These are phyloP conservation scores for Fusarium siculi DNA, from an alignment of 2,329 filamentous ascomycete species.

Conservation along the genomic window DNA sequence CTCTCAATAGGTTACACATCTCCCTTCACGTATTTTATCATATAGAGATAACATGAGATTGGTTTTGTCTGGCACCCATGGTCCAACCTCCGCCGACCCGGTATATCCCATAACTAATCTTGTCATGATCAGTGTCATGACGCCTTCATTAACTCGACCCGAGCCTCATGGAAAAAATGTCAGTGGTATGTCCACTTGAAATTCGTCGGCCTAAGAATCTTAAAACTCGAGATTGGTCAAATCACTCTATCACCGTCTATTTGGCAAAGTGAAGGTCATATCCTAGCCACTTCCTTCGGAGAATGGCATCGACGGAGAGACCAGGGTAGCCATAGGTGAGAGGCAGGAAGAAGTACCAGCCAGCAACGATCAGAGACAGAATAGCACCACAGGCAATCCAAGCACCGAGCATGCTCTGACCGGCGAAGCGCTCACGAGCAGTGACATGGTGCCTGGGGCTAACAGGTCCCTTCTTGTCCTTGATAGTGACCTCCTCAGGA, in stretches of 20 bases:
- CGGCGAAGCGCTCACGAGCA: constrained; percentile 83
- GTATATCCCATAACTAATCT: neutral
- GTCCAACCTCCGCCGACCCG: constrained; percentile 11
- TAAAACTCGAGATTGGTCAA: neutral
- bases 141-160: neutral
- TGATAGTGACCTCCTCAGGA: constrained; percentile 63
- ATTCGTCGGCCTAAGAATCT: neutral
- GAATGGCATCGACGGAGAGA: constrained; percentile 79
- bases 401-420: constrained; percentile 78
- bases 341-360: constrained; percentile 94
- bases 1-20: constrained; percentile 7
- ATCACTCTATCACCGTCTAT: constrained; percentile 59
- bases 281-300: constrained; percentile 91
- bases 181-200: neutral
- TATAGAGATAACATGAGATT: constrained; percentile 23
- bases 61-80: constrained; percentile 15
- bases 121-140: constrained; percentile 8
- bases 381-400: constrained; percentile 85
- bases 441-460: constrained; percentile 71
- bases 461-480: constrained; percentile 59
- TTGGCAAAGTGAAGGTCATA: constrained; percentile 99
- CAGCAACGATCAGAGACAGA: constrained; percentile 72
- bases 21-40: constrained; percentile 14
- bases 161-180: neutral
- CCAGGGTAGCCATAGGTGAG: constrained; percentile 96